Evolutionary conservation across 768 basidiomycete genomes (phyloP).

Genomic region (Trametes cubensis): DNA sequence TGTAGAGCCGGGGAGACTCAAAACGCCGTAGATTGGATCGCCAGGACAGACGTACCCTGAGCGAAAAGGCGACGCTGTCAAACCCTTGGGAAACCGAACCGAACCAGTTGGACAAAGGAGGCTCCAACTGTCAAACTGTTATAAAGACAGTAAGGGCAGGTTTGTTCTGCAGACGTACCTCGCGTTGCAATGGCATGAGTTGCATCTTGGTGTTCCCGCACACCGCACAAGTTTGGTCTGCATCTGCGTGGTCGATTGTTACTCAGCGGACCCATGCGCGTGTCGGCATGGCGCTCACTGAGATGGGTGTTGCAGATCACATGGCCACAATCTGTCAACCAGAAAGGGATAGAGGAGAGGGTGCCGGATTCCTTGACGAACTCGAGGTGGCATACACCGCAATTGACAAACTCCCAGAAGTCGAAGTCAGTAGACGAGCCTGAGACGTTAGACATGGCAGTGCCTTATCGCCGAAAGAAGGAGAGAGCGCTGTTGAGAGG

Average conservation of each 20-base stretch:
- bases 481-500: too few species aligned
- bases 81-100: constrained; percentile 59
- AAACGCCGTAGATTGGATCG: too few species aligned
- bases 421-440: constrained; percentile 46
- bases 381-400: constrained; percentile 68
- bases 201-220: constrained; percentile 69
- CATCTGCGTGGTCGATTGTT: constrained; percentile 46
- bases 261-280: background rate
- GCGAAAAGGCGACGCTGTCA: constrained; percentile 66
- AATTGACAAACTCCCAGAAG: constrained; percentile 82
- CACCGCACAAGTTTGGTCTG: constrained; percentile 73
- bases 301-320: constrained; percentile 85
- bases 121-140: constrained; percentile 58
- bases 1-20: constrained; percentile 32
- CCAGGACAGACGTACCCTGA: constrained; percentile 50
- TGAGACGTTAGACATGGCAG: constrained; percentile 43
- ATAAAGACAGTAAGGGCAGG: background rate
- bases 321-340: constrained; percentile 89
- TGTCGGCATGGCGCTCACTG: constrained; percentile 48
- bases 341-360: constrained; percentile 69
- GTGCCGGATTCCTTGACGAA: constrained; percentile 56
- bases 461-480: background rate
- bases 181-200: constrained; percentile 69
- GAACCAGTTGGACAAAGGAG: constrained; percentile 86
- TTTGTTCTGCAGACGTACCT: constrained; percentile 47